Evolutionary conservation across 805 yeast genomes (phyloP), one percentile per base, ranked within the genome.

Genomic region (Ogataea zsoltii): DNA sequence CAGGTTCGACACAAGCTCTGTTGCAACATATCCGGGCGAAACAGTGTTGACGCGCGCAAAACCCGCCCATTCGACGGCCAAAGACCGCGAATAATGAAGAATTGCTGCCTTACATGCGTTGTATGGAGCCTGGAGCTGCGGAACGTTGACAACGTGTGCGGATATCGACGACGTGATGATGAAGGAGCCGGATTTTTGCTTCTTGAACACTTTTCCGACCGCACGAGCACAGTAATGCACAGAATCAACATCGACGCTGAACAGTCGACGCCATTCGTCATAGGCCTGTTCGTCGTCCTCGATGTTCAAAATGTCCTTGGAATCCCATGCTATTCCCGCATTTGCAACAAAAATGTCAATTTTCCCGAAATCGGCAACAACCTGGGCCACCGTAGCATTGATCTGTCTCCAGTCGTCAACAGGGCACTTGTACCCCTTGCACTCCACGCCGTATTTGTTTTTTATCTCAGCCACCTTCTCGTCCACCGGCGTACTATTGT

Each of bases 151-250:
- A 57, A 90, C 83, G 68, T 83, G 89, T 13, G 88, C 96, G 21
- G 94, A 85, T 87, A 89, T 89, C 32, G 96, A 87, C 4, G 95
- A 90, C 4, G 97, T 89, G 66, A 86, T 75, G 55, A 89, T 80
- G 56, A 90, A 72, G 1, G 95, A 84, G 26, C 97, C 96, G 48
- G 66, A 68, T 14, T 87, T 85, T 60, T 86, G 89, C 57, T 76
- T 69, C 64, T 79, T 79, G 75, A 90, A 90, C 46, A 83, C 73
- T 53, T 70, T 71, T 41, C 96, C 97, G 32, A 83, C 77, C 42
- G 76, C 70, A 69, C 85, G 84, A 49, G 96, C 84, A 60, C 91
- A 79, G 67, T 85, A 85, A 70, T 83, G 88, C 36, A 85, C 86
- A 10, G 94, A 89, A 61, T 86, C 83, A 50, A 90, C 71, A 62